Evolutionary conservation across 768 basidiomycete species (phyloP), one percentile per base, ranked within the genome.

Genomic region (Ramaria sp.): DNA sequence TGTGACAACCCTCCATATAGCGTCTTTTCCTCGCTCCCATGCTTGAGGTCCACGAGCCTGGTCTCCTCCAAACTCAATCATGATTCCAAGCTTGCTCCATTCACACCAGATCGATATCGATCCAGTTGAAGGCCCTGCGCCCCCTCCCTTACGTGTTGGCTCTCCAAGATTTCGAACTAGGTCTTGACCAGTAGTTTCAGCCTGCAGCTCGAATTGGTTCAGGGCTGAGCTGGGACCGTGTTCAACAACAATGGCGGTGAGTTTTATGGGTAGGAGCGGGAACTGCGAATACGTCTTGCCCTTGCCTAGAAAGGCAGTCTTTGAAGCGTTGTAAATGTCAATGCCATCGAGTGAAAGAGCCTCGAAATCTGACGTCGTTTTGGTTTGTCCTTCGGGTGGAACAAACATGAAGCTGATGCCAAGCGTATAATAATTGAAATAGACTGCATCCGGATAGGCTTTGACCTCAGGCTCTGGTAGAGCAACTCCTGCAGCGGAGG

Each of bases 61-160:
- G 49, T 80, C 78, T 1, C 88, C 89, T 0, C 86, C 88, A 66
- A 90, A 89, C 64, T 92, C 90, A 12, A 90, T 78, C 88, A 92
- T 89, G 37, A 92, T 66, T 1, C 89, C 90, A 59, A 84, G 78
- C 62, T 73, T 78, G 27, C 81, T 76, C 93, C 92, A 96, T 69
- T 96, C 91, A 61, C 91, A 88, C 90, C 91, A 96, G 62, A 95
- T 91, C 30, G 84, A 85, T 62, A 95, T 88, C 33, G 86, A 90
- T 39, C 88, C 88, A 1, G 82, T 81, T 20, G 84, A 86, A 12
- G 90, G 89, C 0, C 90, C 90, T 9, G 82, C 73, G 1, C 94
- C 93, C 20, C 93, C 92, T 7, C 94, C 94, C 67, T 96, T 98
- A 59, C 89, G 77, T 64, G 81, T 81, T 7, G 94, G 94, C 69